Evolutionary conservation across 1,284 basidiomycete genomes (phyloP), one percentile per base, ranked within the genome.

Genomic region (Violaceomyces palustris): DNA sequence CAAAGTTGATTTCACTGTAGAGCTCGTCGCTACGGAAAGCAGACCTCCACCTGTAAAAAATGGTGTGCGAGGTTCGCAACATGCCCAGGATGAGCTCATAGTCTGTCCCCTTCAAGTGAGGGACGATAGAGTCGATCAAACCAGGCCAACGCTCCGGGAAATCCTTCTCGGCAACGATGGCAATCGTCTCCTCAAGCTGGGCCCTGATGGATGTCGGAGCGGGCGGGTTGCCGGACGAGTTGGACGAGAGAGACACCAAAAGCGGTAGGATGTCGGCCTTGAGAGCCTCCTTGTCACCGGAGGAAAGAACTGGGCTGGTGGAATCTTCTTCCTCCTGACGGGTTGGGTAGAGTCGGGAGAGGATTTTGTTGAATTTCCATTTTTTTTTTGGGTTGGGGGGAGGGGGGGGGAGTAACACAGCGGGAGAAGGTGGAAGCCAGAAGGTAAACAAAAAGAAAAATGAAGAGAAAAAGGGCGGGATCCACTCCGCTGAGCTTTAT

Each of bases 61-160:
- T 97, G 30, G 89, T 91, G 74, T 97, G 93, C 0, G 90, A 88
- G 0, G 92, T 92, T 64, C 93, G 83, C 27, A 99, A 80, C 7
- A 98, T 87, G 42, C 87, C 88, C 28, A 91, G 79, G 72, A 96
- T 93, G 61, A 89, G 75, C 55, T 84, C 83, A 73, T 87, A 90
- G 69, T 96, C 83, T 80, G 8, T 79, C 75, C 11, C 87, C 84
- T 31, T 92, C 78, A 45, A 87, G 87, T 36, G 77, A 70, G 34
- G 92, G 2, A 70, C 64, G 21, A 73, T 57, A 27, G 66, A 60
- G 37, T 71, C 67, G 42, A 72, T 55, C 22, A 72, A 41, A 5
- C 27, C 29, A 5, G 56, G 55, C 70, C 70, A 73, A 12, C 47
- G 44, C 8, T 65, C 50, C 0, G 69, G 69, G 36, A 72, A 72